Conservation (phyloP, 2,329 filamentous ascomycete genomes). For the Fusarium pseudograminearum region DNA sequence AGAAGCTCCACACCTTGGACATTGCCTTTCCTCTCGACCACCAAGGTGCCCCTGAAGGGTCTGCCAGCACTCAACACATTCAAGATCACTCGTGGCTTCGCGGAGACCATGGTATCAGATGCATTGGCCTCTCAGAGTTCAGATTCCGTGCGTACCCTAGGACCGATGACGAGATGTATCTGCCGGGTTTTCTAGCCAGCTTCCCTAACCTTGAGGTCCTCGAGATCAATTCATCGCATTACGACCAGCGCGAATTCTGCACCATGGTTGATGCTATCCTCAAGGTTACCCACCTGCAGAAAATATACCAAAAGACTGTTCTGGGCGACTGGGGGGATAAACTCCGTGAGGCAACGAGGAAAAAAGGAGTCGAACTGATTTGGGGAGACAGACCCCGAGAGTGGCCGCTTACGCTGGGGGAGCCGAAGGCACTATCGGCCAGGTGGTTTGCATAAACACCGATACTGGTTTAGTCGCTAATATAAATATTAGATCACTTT, state of each 20-base stretch:
- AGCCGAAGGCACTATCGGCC: background rate
- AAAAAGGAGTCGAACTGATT: constrained; percentile 47
- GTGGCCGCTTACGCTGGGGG: constrained; percentile 50
- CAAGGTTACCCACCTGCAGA: constrained; percentile 49
- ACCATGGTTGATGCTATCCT: constrained; percentile 50
- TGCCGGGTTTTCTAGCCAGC: constrained; percentile 52
- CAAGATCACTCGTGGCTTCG: constrained; percentile 52
- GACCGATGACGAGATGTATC: constrained; percentile 48
- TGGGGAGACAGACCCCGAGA: constrained; percentile 48
- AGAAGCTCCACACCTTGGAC: constrained; percentile 52
- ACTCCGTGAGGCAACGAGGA: constrained; percentile 41
- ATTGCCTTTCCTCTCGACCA: constrained; percentile 52
- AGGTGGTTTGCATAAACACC: no score
- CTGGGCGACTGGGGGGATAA: constrained; percentile 50
- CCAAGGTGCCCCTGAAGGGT: constrained; percentile 42
- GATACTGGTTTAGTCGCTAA: no score
- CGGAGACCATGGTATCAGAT: constrained; percentile 51
- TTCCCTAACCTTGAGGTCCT: constrained; percentile 55
- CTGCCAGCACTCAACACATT: constrained; percentile 49
- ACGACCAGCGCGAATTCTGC: constrained; percentile 49
- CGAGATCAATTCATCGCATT: constrained; percentile 51
- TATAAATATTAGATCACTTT: no score
- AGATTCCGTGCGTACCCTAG: constrained; percentile 49
- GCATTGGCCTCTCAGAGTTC: constrained; percentile 53
- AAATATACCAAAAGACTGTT: constrained; percentile 51